A percentile compares a stretch with the other conserved stretches of the same genome.
phyloP scores from a whole-genome alignment of 1,284 basidiomycete genomes.

The Lignosus rhinocerotis region DNA sequence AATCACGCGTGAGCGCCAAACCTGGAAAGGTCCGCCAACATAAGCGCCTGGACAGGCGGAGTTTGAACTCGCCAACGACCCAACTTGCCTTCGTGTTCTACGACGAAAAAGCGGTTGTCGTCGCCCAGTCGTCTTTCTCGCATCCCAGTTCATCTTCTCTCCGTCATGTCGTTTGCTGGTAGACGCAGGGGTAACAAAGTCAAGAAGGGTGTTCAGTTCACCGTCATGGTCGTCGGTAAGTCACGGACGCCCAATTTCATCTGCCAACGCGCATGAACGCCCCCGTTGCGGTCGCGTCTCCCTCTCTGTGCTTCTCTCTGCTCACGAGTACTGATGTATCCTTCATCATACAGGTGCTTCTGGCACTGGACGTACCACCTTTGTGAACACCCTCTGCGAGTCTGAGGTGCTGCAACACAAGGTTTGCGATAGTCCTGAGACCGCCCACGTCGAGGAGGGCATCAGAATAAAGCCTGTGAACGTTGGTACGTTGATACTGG shows the following conservation, averaged over 20 bases:
- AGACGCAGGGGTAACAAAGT: slow-evolving; percentile 91
- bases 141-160: slow-evolving; percentile 15
- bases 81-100: slow-evolving; percentile 26
- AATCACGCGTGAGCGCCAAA: slow-evolving; percentile 9
- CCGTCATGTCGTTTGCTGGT: slow-evolving; percentile 79
- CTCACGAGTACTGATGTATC: slow-evolving; percentile 8
- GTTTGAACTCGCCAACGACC: slow-evolving; percentile 29
- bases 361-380: slow-evolving; percentile 95
- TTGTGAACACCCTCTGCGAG: slow-evolving; percentile 98
- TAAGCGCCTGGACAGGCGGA: slow-evolving; percentile 26
- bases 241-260: slow-evolving; percentile 22
- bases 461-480: slow-evolving; percentile 96
- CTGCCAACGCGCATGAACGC: slow-evolving; percentile 25
- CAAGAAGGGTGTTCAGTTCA: slow-evolving; percentile 95
- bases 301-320: slow-evolving; percentile 1
- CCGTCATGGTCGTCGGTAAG: slow-evolving; percentile 71
- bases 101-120: slow-evolving; percentile 40
- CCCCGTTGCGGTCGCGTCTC: slow-evolving; percentile 12
- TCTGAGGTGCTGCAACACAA: slow-evolving; percentile 88
- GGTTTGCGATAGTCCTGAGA: slow-evolving; percentile 81
- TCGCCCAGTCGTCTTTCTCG: slow-evolving; percentile 36
- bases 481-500: slow-evolving; percentile 69
- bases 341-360: slow-evolving; percentile 73
- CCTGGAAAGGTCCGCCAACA: slow-evolving; percentile 6
- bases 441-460: slow-evolving; percentile 93